Evolutionary conservation across 1,284 basidiomycete genomes (phyloP).

Genomic region (Neolentinus lepideus): DNA sequence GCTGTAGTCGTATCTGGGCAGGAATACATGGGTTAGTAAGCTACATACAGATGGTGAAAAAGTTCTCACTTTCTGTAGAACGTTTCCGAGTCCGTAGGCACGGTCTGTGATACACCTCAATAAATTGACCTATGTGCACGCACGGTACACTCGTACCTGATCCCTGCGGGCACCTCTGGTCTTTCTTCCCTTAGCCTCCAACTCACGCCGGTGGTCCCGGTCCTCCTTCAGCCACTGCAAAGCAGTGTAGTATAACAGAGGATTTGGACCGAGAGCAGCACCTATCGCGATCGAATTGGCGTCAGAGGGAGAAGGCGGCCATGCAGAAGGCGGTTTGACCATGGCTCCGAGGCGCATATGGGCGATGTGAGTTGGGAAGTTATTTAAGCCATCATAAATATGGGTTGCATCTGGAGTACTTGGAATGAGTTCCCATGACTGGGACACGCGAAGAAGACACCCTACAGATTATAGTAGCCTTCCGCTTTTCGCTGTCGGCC

Average conservation of each 20-base stretch:
- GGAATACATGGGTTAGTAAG: neutral
- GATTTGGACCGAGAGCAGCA: constrained; percentile 16
- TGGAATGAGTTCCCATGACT: too few species aligned
- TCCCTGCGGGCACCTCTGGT: constrained; percentile 61
- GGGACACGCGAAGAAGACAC: too few species aligned
- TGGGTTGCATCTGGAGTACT: constrained; percentile 77
- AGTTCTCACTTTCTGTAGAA: constrained; percentile 55
- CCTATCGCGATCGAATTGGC: constrained; percentile 5
- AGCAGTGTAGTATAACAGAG: constrained; percentile 65
- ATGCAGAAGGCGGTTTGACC: constrained; percentile 57
- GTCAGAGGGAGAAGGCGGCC: constrained; percentile 39
- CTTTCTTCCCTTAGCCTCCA: constrained; percentile 57
- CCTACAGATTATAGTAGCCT: constrained; percentile 88
- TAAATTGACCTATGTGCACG: constrained; percentile 4
- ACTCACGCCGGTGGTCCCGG: constrained; percentile 50
- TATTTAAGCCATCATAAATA: constrained; percentile 86
- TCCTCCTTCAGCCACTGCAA: constrained; percentile 85
- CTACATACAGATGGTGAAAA: constrained; percentile 6
- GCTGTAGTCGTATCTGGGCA: constrained; percentile 62
- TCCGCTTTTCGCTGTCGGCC: constrained; percentile 73
- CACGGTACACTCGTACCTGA: constrained; percentile 36
- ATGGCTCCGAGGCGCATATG: constrained; percentile 84
- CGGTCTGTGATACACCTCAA: constrained; percentile 23
- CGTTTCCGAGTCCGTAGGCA: constrained; percentile 74
- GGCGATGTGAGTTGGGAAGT: constrained; percentile 85